A percentile compares a stretch with the other conserved stretches of the same genome.
Conservation (phyloP, 1,284 basidiomycete genomes). For the Sporisorium graminicola region DNA sequence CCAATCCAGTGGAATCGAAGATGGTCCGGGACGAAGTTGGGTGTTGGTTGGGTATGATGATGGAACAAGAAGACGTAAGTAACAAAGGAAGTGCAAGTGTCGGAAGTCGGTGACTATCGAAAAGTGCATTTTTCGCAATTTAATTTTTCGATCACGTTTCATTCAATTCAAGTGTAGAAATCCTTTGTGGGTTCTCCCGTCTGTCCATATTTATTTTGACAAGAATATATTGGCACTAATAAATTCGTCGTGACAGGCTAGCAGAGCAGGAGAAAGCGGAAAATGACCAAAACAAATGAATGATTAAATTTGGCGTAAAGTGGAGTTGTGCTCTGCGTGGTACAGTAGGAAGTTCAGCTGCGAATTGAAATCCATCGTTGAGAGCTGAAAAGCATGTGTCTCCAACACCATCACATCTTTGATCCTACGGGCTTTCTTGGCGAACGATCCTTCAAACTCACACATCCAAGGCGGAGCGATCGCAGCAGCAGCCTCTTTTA, state of each 20-base stretch:
- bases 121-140: not conserved
- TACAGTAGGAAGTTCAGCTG: not conserved
- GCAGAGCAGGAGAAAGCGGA: slow-evolving; percentile 8
- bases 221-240: not conserved
- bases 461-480: not conserved
- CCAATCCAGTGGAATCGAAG: not conserved
- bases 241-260: not conserved
- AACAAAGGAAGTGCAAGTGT: slow-evolving; percentile 3
- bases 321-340: slow-evolving; percentile 25
- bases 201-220: too few relatives aligned
- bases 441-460: not conserved
- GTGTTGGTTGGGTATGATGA: slow-evolving; percentile 13
- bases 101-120: slow-evolving; percentile 28
- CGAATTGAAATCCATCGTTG: slow-evolving; percentile 16
- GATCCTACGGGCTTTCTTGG: not conserved
- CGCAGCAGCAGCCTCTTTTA: not conserved
- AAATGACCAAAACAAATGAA: not conserved
- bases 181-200: too few relatives aligned
- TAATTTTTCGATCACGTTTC: not conserved
- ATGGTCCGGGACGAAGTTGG: not conserved
- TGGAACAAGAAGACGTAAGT: not conserved
- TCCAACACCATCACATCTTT: slow-evolving; percentile 16
- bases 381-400: slow-evolving; percentile 28
- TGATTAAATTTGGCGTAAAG: slow-evolving; percentile 29
- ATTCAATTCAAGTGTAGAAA: not conserved